These are phyloP conservation scores for Ceratocystis cubensis DNA, from an alignment of 2,329 filamentous ascomycete species.

Conservation along the genomic window DNA sequence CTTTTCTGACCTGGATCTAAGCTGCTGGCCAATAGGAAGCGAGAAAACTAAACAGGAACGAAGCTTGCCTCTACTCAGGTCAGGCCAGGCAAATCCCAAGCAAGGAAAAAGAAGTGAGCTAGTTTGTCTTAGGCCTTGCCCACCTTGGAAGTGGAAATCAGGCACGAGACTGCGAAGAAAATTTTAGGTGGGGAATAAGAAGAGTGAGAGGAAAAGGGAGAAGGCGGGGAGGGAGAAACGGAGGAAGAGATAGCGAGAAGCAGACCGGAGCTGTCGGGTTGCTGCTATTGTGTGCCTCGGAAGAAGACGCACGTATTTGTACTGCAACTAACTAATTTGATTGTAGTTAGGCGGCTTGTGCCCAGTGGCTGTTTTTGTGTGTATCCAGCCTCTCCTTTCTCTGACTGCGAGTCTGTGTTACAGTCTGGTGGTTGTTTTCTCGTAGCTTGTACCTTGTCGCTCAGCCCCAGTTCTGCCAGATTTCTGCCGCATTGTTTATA, in stretches of 20 bases:
- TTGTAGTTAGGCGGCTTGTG: no score
- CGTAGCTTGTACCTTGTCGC: not conserved
- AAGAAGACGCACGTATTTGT: no score
- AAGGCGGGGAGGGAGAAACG: not conserved
- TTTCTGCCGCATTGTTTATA: not conserved
- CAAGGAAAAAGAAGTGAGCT: no score
- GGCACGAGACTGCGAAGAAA: conserved; percentile 5
- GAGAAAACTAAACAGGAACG: not conserved
- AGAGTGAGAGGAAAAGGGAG: not conserved
- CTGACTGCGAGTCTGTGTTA: not conserved
- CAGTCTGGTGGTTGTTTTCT: not conserved
- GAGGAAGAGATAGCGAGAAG: no score
- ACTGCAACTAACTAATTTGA: no score
- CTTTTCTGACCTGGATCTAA: not conserved
- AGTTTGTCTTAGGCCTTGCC: not conserved
- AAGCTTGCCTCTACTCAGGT: not conserved
- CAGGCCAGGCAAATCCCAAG: no score
- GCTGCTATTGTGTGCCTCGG: no score
- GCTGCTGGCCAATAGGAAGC: not conserved
- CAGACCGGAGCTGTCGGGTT: no score
- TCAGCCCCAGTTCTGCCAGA: not conserved
- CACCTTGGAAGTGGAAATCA: not conserved
- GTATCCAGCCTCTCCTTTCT: no score
- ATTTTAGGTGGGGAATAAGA: not conserved
- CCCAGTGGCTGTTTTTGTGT: no score